Evolutionary conservation across 2,329 filamentous ascomycete genomes (phyloP).

Genomic region (Fusarium piperis): DNA sequence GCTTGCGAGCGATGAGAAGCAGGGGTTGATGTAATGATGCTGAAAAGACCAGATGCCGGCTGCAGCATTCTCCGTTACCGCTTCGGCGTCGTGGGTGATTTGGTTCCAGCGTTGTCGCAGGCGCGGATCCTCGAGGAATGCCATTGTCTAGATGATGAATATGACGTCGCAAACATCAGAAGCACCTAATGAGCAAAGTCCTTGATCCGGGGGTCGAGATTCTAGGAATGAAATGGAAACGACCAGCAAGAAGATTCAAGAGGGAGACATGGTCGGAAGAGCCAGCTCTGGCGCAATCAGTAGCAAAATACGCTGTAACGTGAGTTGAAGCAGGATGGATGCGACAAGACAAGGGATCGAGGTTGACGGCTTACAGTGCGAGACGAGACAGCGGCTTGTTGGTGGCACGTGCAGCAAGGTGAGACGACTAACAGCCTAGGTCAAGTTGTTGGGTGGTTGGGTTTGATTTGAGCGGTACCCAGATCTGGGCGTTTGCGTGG

Average conservation of each 20-base stretch:
- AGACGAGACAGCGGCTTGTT: constrained; percentile 20
- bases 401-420: constrained; percentile 41
- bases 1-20: constrained; percentile 72
- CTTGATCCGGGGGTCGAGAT: background rate
- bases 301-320: constrained; percentile 18
- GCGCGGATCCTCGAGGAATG: constrained; percentile 81
- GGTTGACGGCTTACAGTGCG: constrained; percentile 12
- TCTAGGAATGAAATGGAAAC: background rate
- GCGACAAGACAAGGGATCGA: constrained; percentile 25
- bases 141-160: constrained; percentile 54
- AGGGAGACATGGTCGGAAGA: constrained; percentile 29
- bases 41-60: constrained; percentile 90
- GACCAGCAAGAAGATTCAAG: constrained; percentile 5
- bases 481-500: constrained; percentile 15
- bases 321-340: constrained; percentile 20
- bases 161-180: constrained; percentile 43
- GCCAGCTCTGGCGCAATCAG: constrained; percentile 15
- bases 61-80: constrained; percentile 90
- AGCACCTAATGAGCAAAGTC: constrained; percentile 8
- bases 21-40: constrained; percentile 86
- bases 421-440: constrained; percentile 32
- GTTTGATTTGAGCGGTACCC: constrained; percentile 26
- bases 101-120: constrained; percentile 94
- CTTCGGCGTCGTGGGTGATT: constrained; percentile 88
- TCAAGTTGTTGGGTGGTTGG: constrained; percentile 44